Evolutionary conservation across 768 basidiomycete species (phyloP), one percentile per base, ranked within the genome.

Genomic region (Floccularia luteovirens): DNA sequence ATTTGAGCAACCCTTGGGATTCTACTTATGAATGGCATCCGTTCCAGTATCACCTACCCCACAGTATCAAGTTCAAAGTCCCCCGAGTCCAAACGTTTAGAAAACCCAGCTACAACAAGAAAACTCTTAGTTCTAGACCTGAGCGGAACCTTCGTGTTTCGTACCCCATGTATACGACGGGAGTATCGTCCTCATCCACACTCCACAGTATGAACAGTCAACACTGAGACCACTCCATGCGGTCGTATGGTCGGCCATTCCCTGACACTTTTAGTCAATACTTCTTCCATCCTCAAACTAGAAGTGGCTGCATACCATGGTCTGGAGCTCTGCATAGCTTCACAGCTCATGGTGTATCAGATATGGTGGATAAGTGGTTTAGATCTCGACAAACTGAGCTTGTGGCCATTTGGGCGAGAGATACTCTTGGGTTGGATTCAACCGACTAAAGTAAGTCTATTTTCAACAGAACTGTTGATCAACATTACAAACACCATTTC

Each of bases 321-420:
- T 92, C 3, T 92, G 89, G 89, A 86, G 82, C 52, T 86, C 82
- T 2, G 89, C 89, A 3, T 84, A 89, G 52, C 85, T 86, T 1
- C 79, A 80, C 36, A 87, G 75, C 52, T n/a, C n/a, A n/a, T n/a
- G n/a, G n/a, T n/a, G 88, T 89, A 6, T 57, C 61, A 0, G 78
- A 81, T 48, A 90, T 91, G 89, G 81, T 85, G 0, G 55, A 72
- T 16, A 66, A 63, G 24, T 69, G 71, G 23, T 88, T 90, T 53
- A 74, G 67, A 8, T 50, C 60, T 0, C 52, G 58, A 20, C 59
- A 60, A 37, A 39, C 49, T 2, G 56, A 62, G 13, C 59, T 89
- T 3, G 57, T 75, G 12, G 83, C 78, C 0, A 65, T 89, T 0
- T 91, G 89, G 89, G 84, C 85, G 12, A 66, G 90, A 35, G 85